A percentile compares a stretch with the other conserved stretches of the same genome.
Conservation (phyloP, 176 grass and related monocot species). For the Lolium multiflorum region DNA sequence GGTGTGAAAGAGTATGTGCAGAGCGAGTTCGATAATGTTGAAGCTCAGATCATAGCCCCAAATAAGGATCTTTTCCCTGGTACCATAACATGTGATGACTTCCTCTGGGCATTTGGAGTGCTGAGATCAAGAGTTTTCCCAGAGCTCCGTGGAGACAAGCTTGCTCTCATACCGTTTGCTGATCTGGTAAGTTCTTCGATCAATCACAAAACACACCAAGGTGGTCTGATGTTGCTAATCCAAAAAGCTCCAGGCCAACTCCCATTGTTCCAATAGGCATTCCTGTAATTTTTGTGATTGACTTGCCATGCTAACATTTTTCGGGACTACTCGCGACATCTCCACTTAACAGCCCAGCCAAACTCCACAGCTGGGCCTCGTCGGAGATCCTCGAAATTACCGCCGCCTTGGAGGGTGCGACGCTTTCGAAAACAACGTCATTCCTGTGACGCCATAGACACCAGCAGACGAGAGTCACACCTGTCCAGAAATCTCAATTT, state of each 20-base stretch:
- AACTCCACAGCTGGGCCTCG: too few relatives aligned
- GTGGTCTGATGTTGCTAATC: background rate
- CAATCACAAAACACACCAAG: background rate
- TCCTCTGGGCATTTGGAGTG: slow-evolving; percentile 90
- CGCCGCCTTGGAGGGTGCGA: too few relatives aligned
- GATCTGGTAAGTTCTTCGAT: slow-evolving; percentile 70
- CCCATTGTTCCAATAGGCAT: background rate
- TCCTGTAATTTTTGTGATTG: background rate
- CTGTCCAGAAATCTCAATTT: too few relatives aligned
- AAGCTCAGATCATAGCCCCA: slow-evolving; percentile 64
- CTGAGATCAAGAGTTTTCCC: slow-evolving; percentile 92
- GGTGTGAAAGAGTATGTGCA: slow-evolving; percentile 89
- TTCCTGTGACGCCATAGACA: too few relatives aligned
- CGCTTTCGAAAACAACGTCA: too few relatives aligned
- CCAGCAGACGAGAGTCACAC: too few relatives aligned
- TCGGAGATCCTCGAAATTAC: too few relatives aligned
- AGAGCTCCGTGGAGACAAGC: slow-evolving; percentile 80
- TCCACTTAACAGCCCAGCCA: too few relatives aligned
- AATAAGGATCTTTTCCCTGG: slow-evolving; percentile 77
- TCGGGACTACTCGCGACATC: too few relatives aligned
- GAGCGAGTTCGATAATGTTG: slow-evolving; percentile 72
- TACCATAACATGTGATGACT: slow-evolving; percentile 72
- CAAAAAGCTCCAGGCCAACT: slow-evolving; percentile 13
- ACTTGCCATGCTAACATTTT: background rate
- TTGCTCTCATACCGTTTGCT: slow-evolving; percentile 92